A percentile compares a stretch with the other conserved stretches of the same genome.
These are phyloP conservation scores for Auricularia cornea DNA, from an alignment of 768 basidiomycete genomes.

Conservation along the genomic window DNA sequence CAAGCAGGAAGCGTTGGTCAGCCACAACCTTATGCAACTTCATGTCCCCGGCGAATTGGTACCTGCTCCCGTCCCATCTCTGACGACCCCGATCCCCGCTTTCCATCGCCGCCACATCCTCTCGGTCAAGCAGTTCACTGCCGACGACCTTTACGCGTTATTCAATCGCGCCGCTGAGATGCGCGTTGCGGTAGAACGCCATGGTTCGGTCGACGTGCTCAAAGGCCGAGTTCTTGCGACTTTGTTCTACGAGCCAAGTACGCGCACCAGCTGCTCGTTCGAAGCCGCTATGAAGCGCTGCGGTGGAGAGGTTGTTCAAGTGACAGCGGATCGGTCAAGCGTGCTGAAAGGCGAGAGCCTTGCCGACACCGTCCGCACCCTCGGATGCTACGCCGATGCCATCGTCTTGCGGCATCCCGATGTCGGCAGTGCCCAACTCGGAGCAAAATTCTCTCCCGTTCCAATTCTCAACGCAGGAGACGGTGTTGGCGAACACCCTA, in stretches of 20 bases:
- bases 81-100: conserved; percentile 54
- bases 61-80: conserved; percentile 24
- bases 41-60: not conserved
- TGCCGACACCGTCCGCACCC: conserved; percentile 86
- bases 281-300: conserved; percentile 99
- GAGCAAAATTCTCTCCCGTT: conserved; percentile 94
- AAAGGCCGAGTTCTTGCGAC: conserved; percentile 87
- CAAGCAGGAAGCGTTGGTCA: conserved; percentile 1
- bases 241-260: conserved; percentile 95
- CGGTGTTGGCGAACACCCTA: conserved; percentile 95
- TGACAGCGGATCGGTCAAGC: conserved; percentile 74
- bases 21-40: not conserved
- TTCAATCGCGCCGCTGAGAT: conserved; percentile 95
- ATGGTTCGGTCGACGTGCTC: conserved; percentile 78
- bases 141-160: conserved; percentile 82
- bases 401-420: conserved; percentile 93
- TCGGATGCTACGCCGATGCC: conserved; percentile 92
- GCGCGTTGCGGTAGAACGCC: conserved; percentile 91
- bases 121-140: conserved; percentile 82
- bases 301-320: conserved; percentile 88
- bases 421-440: conserved; percentile 85
- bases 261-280: conserved; percentile 90
- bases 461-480: conserved; percentile 97
- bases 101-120: conserved; percentile 93
- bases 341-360: conserved; percentile 91